Conservation (phyloP, 2,329 filamentous ascomycete genomes). For the Gyromitra esculenta region DNA sequence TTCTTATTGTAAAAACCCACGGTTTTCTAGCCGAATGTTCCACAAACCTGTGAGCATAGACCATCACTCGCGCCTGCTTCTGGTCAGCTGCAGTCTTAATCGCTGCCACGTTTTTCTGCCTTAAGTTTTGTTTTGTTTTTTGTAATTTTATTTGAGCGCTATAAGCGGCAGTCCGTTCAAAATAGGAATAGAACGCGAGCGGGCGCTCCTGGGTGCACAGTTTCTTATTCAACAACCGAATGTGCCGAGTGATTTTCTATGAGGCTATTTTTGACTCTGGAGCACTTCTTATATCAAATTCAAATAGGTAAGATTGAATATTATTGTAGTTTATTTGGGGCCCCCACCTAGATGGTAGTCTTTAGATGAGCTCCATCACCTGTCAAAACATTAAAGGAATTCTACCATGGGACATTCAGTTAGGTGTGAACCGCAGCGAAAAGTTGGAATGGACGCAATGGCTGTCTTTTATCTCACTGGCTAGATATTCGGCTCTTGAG, state of each 20-base stretch:
- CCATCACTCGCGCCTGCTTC: slow-evolving; percentile 38
- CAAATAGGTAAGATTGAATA: background rate
- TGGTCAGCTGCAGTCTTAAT: slow-evolving; percentile 10
- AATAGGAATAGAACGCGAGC: background rate
- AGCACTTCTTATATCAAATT: background rate
- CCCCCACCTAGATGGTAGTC: background rate
- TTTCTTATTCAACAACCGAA: background rate
- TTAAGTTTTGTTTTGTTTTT: background rate
- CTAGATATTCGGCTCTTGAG: background rate
- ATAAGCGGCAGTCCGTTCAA: background rate
- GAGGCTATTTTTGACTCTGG: background rate
- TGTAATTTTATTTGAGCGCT: background rate
- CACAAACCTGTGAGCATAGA: slow-evolving; percentile 15
- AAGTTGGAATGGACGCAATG: background rate
- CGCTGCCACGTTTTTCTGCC: background rate
- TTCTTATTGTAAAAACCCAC: background rate
- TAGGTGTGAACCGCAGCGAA: background rate
- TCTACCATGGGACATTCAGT: background rate
- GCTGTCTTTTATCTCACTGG: background rate
- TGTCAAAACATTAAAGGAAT: background rate
- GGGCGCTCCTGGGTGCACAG: background rate
- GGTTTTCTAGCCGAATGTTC: slow-evolving; percentile 38
- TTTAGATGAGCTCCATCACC: background rate
- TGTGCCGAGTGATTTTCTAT: slow-evolving; percentile 22
- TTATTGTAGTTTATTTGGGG: background rate